These are phyloP conservation scores for Boletus bicolor DNA, from an alignment of 768 basidiomycete genomes.

Conservation along the genomic window DNA sequence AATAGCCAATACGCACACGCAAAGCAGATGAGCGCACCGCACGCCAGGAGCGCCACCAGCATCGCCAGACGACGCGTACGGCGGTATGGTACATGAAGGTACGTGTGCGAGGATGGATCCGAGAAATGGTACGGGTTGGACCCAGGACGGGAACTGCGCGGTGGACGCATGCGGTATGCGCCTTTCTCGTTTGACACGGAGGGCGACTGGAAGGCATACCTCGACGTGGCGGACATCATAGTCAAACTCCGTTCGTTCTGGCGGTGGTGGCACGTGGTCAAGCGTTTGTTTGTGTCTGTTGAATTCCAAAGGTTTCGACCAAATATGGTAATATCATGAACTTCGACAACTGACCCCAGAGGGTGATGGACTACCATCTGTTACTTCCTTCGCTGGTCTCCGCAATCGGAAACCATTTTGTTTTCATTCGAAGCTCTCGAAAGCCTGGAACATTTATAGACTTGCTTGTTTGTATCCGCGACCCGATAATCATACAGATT, in stretches of 20 bases:
- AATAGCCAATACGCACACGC: constrained; percentile 62
- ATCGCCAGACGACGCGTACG: constrained; percentile 38
- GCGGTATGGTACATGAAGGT: constrained; percentile 20
- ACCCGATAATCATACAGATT: background rate
- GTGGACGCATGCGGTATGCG: constrained; percentile 56
- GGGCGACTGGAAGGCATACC: constrained; percentile 45
- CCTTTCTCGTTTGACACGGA: constrained; percentile 67
- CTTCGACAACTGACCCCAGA: background rate
- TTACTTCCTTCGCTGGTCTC: too few species aligned
- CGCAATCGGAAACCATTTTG: background rate
- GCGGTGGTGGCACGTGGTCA: background rate
- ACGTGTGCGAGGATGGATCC: constrained; percentile 1
- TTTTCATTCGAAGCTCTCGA: background rate
- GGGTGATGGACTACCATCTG: too few species aligned
- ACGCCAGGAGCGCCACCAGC: constrained; percentile 44
- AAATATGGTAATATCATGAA: background rate
- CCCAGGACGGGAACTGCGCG: constrained; percentile 29
- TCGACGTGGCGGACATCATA: constrained; percentile 11
- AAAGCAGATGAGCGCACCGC: constrained; percentile 53
- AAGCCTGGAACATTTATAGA: background rate
- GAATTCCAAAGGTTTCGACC: constrained; percentile 4
- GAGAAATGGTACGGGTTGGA: constrained; percentile 19
- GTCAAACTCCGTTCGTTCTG: background rate
- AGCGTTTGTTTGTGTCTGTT: constrained; percentile 18
- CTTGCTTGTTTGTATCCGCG: too few species aligned